Percentiles rank a stretch among this genome's conserved stretches.
Evolutionary conservation across 83 land plant species (phyloP).

Genomic region (Thuja plicata): DNA sequence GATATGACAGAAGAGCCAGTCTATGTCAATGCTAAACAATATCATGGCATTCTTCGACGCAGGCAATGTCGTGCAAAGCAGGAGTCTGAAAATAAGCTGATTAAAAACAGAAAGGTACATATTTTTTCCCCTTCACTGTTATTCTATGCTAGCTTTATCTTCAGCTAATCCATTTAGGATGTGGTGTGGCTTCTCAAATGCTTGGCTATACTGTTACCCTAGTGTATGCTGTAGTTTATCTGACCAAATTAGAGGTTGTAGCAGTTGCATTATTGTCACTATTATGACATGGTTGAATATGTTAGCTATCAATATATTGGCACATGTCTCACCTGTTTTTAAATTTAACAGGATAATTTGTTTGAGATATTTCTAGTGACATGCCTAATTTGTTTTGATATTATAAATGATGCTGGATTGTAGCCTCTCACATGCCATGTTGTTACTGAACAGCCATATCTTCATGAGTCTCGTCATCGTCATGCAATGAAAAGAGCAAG

Average conservation of each 20-base stretch:
- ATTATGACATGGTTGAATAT: neutral
- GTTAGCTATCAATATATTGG: neutral
- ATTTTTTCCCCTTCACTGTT: neutral
- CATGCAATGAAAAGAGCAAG: constrained; percentile 67
- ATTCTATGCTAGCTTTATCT: neutral
- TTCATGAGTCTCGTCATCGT: constrained; percentile 64
- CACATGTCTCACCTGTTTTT: neutral
- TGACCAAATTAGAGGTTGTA: neutral
- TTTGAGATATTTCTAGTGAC: neutral
- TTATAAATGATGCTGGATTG: neutral
- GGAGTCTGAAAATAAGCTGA: constrained; percentile 73
- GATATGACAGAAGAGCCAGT: constrained; percentile 65
- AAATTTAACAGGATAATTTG: neutral
- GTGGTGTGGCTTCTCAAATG: neutral
- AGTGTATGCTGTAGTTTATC: neutral
- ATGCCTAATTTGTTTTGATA: neutral
- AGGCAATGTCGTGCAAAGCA: constrained; percentile 65
- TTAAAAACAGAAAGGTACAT: constrained; percentile 62
- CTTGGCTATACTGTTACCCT: neutral
- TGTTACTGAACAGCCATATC: constrained; percentile 42
- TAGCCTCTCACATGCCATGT: neutral
- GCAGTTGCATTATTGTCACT: neutral
- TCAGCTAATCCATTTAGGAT: neutral
- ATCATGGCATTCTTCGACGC: constrained; percentile 65
- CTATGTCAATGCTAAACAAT: constrained; percentile 69